Evolutionary conservation across 305 asterid species (phyloP), one percentile per base, ranked within the genome.

Genomic region (Galium porrigens): DNA sequence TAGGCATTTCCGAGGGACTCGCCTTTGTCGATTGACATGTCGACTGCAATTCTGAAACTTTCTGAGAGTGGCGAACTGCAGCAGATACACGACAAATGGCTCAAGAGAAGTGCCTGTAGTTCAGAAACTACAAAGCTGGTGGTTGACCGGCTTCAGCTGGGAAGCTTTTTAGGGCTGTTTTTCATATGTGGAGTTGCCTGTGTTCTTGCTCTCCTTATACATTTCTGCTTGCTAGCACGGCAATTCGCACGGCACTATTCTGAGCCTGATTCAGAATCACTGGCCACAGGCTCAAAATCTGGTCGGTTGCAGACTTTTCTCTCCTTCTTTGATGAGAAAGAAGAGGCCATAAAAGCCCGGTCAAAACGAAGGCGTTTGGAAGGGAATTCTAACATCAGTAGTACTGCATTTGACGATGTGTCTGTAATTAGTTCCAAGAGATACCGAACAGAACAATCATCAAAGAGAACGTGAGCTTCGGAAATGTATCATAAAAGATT

Each of bases 1-100:
- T 63, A 87, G 95, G 95, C 88, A 44, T 87, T 87, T 60, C 84
- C 70, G 1, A 76, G 75, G 64, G 95, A 87, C 61, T 87, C 95
- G 51, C 89, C 84, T 7, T 73, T 85, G 20, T 84, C 90, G 1
- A 59, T 72, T 2, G 95, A 87, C 73, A 69, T 87, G 80, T 87
- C 95, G 10, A 87, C 88, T 0, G 94, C 95, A 6, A 83, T 87
- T 42, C 72, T 87, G 65, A 71, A 69, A 34, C 76, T 87, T 4
- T 85, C 95, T 0, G 95, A 85, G 46, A 85, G 69, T 53, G 94
- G 94, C 4, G 87, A 81, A 7, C 84, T 87, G 58, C 85, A 87
- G 66, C 58, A 79, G 54, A 87, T 87, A 55, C 86, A 77, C 48
- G 88, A 85, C 74, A 87, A 87, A 73, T 87, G 90, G 88, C 80